Conservation (phyloP, 495 filamentous ascomycete species). For the Neurospora sp. region DNA sequence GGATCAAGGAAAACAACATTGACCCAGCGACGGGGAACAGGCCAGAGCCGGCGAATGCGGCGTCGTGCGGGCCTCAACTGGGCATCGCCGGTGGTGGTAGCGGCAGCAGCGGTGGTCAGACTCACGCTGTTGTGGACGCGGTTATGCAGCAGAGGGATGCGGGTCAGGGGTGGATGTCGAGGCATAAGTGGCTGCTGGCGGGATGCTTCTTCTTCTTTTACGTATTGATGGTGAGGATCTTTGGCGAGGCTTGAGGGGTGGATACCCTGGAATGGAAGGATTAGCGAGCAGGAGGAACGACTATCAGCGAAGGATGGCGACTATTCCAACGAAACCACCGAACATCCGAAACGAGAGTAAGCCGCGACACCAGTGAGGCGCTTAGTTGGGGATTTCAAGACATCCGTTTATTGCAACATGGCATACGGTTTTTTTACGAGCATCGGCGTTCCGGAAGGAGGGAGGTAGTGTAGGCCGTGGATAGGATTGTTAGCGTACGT, state of each 20-base stretch:
- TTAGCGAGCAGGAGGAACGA: background rate
- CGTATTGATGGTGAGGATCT: conserved; percentile 63
- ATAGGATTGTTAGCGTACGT: background rate
- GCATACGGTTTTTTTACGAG: background rate
- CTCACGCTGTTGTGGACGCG: conserved; percentile 71
- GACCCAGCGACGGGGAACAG: conserved; percentile 67
- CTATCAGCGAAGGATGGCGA: background rate
- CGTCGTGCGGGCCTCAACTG: conserved; percentile 57
- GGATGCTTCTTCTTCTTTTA: conserved; percentile 63
- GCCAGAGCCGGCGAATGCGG: conserved; percentile 29
- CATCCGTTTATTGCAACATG: background rate
- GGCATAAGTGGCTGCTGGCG: conserved; percentile 64
- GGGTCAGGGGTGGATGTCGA: conserved; percentile 68
- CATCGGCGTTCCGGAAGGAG: background rate
- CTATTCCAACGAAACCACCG: background rate
- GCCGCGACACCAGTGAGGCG: background rate
- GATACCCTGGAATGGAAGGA: background rate
- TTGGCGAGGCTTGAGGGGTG: conserved; percentile 34
- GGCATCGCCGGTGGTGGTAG: conserved; percentile 47
- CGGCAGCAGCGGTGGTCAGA: conserved; percentile 46
- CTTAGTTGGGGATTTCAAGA: background rate
- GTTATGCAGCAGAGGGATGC: conserved; percentile 66
- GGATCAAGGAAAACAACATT: conserved; percentile 76
- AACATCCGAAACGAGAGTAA: background rate
- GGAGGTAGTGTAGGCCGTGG: background rate